phyloP scores from a whole-genome alignment of 345 rosid genomes.

The Mallotus nudiflorus region DNA sequence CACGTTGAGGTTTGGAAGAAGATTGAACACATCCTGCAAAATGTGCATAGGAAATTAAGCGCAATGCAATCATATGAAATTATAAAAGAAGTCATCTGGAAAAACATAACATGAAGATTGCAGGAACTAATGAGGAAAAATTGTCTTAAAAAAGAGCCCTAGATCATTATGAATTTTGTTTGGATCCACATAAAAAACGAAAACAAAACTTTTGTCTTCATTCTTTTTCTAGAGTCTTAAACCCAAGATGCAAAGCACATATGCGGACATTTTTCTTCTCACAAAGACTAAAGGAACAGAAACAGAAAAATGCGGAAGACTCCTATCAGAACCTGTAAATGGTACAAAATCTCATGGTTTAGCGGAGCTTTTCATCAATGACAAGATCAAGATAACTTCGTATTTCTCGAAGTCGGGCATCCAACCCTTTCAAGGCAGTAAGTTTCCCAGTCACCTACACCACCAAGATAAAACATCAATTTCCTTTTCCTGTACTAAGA shows the following conservation, averaged over 20 bases:
- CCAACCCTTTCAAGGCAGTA: conserved; percentile 78
- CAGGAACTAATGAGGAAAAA: no score
- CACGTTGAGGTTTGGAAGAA: conserved; percentile 80
- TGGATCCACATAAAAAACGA: no score
- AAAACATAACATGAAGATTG: background rate
- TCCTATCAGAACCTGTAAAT: conserved; percentile 57
- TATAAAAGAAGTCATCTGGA: no score
- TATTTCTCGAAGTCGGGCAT: conserved; percentile 75
- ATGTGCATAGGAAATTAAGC: background rate
- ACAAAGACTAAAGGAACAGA: background rate
- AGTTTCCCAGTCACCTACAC: conserved; percentile 74
- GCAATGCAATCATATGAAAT: background rate
- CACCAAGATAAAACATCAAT: background rate
- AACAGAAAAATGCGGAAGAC: background rate
- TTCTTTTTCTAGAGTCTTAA: background rate
- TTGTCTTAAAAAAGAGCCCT: background rate
- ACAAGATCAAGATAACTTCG: conserved; percentile 74
- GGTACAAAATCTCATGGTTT: conserved; percentile 84
- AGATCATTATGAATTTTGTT: background rate
- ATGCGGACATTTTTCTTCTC: background rate
- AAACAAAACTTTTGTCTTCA: background rate
- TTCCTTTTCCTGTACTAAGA: no score
- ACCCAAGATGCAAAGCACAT: background rate
- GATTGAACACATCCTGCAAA: conserved; percentile 85
- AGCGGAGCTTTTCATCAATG: conserved; percentile 66